A percentile compares a stretch with the other conserved stretches of the same genome.
phyloP scores from a whole-genome alignment of 805 yeast species.

The Deakozyma indianensis region DNA sequence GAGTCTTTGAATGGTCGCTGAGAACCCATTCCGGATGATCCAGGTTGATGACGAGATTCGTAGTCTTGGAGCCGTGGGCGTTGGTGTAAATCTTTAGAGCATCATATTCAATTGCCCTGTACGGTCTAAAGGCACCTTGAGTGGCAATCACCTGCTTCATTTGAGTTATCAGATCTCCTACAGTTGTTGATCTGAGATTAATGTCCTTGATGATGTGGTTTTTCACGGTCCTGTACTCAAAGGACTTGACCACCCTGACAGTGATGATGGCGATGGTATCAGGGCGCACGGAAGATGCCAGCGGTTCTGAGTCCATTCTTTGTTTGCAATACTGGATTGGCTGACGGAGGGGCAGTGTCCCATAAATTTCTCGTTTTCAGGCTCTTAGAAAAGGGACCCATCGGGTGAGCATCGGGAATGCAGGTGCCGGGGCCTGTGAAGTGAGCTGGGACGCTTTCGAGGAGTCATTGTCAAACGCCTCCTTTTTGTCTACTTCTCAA shows the following conservation, averaged over 20 bases:
- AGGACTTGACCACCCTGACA: slow-evolving; percentile 76
- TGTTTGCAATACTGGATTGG: not conserved
- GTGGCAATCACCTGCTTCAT: slow-evolving; percentile 33
- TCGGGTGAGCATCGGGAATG: slow-evolving; percentile 25
- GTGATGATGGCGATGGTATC: slow-evolving; percentile 47
- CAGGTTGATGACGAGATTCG: slow-evolving; percentile 81
- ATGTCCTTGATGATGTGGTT: slow-evolving; percentile 56
- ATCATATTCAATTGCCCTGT: slow-evolving; percentile 52
- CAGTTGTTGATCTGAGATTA: slow-evolving; percentile 57
- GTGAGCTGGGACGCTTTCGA: too few relatives aligned
- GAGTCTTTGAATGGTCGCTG: slow-evolving; percentile 26
- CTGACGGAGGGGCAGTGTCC: slow-evolving; percentile 26
- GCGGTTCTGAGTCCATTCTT: slow-evolving; percentile 1
- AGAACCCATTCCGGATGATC: slow-evolving; percentile 73
- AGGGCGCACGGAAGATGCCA: not conserved
- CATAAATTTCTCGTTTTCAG: slow-evolving; percentile 25
- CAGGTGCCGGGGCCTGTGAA: slow-evolving; percentile 6
- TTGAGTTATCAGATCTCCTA: slow-evolving; percentile 43
- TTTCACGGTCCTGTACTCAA: slow-evolving; percentile 78
- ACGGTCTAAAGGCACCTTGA: slow-evolving; percentile 66
- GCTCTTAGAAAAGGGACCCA: too few relatives aligned
- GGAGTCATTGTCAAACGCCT: too few relatives aligned
- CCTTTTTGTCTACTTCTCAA: too few relatives aligned
- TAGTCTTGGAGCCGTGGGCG: slow-evolving; percentile 89
- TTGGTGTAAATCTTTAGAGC: slow-evolving; percentile 78